A percentile compares a stretch with the other conserved stretches of the same genome.
These are phyloP conservation scores for Aspergillus thermomutatus DNA, from an alignment of 2,329 filamentous ascomycete genomes.

Conservation along the genomic window DNA sequence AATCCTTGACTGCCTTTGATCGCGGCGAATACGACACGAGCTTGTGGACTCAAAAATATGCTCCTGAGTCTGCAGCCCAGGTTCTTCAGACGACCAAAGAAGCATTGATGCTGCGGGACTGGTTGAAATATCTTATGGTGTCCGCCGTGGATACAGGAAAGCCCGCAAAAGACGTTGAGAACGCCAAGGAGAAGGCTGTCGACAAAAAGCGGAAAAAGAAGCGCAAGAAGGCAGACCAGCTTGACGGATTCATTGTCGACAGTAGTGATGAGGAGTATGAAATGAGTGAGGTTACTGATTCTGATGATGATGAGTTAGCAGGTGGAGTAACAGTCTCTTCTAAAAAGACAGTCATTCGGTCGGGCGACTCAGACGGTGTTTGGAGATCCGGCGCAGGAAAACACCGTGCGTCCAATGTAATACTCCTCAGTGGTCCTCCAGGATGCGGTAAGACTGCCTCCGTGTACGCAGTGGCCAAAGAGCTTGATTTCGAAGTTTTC, in stretches of 20 bases:
- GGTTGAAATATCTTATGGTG: constrained; percentile 74
- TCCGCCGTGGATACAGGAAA: constrained; percentile 67
- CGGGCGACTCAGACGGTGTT: constrained; percentile 34
- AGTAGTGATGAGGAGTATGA: constrained; percentile 71
- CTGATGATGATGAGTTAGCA: constrained; percentile 49
- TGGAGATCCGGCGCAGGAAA: constrained; percentile 40
- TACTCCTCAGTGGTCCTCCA: constrained; percentile 84
- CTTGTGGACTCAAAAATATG: constrained; percentile 82
- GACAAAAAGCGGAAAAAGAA: constrained; percentile 52
- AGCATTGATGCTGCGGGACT: constrained; percentile 68
- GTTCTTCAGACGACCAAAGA: constrained; percentile 75
- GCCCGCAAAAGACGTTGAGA: constrained; percentile 25
- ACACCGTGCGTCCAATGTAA: constrained; percentile 63
- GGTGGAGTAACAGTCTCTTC: constrained; percentile 35
- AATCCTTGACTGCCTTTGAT: constrained; percentile 74
- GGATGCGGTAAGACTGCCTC: constrained; percentile 93
- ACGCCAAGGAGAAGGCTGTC: constrained; percentile 20
- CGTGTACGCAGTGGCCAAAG: constrained; percentile 86
- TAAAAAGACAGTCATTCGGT: constrained; percentile 41
- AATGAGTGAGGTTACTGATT: constrained; percentile 65
- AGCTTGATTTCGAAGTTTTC: constrained; percentile 89
- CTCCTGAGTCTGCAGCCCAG: constrained; percentile 64
- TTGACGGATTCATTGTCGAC: constrained; percentile 76
- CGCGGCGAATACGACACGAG: constrained; percentile 68
- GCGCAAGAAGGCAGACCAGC: constrained; percentile 64